Percentiles rank a stretch among this genome's conserved stretches.
Conservation (phyloP, 2,329 filamentous ascomycete genomes). For the Botryotinia narcissicola region DNA sequence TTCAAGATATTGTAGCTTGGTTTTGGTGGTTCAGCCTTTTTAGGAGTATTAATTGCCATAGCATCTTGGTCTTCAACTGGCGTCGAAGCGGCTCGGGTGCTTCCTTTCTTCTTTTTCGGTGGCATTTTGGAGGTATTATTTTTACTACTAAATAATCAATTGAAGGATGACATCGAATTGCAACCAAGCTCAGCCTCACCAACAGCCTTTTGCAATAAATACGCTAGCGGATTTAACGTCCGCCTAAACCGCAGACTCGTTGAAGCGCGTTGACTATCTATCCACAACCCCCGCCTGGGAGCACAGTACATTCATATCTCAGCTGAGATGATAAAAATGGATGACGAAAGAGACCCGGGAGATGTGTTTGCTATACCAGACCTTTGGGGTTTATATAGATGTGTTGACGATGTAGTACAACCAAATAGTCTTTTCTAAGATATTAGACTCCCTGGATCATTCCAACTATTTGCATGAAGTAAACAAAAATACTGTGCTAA, state of each 20-base stretch:
- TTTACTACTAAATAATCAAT: neutral
- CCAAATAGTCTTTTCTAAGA: constrained; percentile 36
- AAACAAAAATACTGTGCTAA: constrained; percentile 6
- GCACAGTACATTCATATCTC: neutral
- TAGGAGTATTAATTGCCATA: constrained; percentile 58
- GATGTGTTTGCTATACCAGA: constrained; percentile 63
- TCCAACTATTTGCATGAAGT: neutral
- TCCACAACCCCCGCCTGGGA: neutral
- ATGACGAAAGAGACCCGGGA: constrained; percentile 40
- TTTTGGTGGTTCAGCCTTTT: constrained; percentile 36
- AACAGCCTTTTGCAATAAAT: constrained; percentile 5
- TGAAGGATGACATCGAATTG: neutral
- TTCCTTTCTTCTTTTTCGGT: constrained; percentile 66
- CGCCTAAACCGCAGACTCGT: neutral
- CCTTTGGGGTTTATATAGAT: constrained; percentile 56
- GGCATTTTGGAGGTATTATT: constrained; percentile 52
- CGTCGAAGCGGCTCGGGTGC: constrained; percentile 55
- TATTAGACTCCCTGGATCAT: constrained; percentile 35
- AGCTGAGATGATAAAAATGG: constrained; percentile 33
- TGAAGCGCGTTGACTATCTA: neutral
- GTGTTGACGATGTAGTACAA: constrained; percentile 41
- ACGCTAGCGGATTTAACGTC: constrained; percentile 8
- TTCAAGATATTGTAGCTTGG: constrained; percentile 51
- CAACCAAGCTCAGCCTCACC: constrained; percentile 9
- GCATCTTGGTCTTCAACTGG: constrained; percentile 55